These are phyloP conservation scores for Taiozyma onychis DNA, from an alignment of 1,139 yeast genomes.

Conservation along the genomic window DNA sequence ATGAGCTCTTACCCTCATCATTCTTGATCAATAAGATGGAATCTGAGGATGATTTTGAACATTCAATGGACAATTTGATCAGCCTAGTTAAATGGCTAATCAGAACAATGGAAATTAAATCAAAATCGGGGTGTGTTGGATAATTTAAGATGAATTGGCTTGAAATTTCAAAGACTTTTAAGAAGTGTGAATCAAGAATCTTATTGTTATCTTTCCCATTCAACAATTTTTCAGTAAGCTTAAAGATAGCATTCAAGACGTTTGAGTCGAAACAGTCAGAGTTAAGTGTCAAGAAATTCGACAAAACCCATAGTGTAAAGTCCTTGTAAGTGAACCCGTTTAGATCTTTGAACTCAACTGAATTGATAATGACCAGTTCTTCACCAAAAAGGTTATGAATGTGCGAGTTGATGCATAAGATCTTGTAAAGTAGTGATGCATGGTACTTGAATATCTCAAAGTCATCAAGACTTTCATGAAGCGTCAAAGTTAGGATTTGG, in stretches of 20 bases:
- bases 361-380: slow-evolving; percentile 48
- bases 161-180: slow-evolving; percentile 24
- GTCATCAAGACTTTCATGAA: slow-evolving; percentile 42
- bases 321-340: slow-evolving; percentile 61
- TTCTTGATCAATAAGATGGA: slow-evolving; percentile 8
- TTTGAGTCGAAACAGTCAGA: slow-evolving; percentile 25
- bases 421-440: slow-evolving; percentile 43
- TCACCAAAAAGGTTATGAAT: slow-evolving; percentile 43
- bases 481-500: slow-evolving; percentile 33
- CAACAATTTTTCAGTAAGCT: slow-evolving; percentile 39
- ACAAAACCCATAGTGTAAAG: slow-evolving; percentile 41
- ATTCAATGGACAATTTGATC: slow-evolving; percentile 13
- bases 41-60: slow-evolving; percentile 12
- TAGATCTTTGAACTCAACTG: slow-evolving; percentile 33
- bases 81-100: slow-evolving; percentile 20
- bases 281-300: slow-evolving; percentile 35
- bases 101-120: slow-evolving; percentile 17
- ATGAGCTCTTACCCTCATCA: slow-evolving; percentile 11
- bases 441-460: slow-evolving; percentile 54
- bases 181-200: slow-evolving; percentile 31
- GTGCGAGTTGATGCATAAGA: slow-evolving; percentile 41
- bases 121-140: slow-evolving; percentile 6
- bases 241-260: slow-evolving; percentile 33
- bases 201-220: slow-evolving; percentile 45
- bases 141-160: slow-evolving; percentile 23